Evolutionary conservation across 257 asterid species (phyloP).

Genomic region (Ophiorrhiza pumila): DNA sequence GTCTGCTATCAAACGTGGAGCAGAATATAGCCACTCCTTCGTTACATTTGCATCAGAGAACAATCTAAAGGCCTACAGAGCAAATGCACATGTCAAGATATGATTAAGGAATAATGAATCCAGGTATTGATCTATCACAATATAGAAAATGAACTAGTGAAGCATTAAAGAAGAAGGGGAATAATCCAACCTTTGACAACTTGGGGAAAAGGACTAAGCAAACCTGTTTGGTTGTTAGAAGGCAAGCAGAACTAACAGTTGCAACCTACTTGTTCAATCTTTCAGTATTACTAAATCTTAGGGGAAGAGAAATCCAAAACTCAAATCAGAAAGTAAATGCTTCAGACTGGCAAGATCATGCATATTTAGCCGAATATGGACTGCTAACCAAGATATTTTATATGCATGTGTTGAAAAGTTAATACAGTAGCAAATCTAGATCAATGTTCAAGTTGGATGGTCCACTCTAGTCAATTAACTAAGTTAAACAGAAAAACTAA

Average conservation of each 20-base stretch:
- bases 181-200: neutral
- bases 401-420: neutral
- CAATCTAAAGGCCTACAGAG: slow-evolving; percentile 69
- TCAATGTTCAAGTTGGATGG: neutral
- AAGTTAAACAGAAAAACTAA: neutral
- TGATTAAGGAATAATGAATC: neutral
- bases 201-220: neutral
- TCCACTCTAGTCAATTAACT: neutral
- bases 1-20: slow-evolving; percentile 72
- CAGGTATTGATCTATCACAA: neutral
- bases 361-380: neutral
- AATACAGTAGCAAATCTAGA: neutral
- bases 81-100: slow-evolving; percentile 14
- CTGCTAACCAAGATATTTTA: neutral
- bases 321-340: neutral
- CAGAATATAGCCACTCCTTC: slow-evolving; percentile 88
- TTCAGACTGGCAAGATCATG: neutral
- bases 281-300: neutral
- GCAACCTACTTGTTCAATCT: neutral
- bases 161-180: neutral
- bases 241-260: neutral
- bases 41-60: slow-evolving; percentile 44
- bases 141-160: neutral
- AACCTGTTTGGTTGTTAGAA: neutral
- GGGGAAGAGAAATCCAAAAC: neutral